Conservation (phyloP, 1,284 basidiomycete genomes). For the Sanghuangporus weigelae region DNA sequence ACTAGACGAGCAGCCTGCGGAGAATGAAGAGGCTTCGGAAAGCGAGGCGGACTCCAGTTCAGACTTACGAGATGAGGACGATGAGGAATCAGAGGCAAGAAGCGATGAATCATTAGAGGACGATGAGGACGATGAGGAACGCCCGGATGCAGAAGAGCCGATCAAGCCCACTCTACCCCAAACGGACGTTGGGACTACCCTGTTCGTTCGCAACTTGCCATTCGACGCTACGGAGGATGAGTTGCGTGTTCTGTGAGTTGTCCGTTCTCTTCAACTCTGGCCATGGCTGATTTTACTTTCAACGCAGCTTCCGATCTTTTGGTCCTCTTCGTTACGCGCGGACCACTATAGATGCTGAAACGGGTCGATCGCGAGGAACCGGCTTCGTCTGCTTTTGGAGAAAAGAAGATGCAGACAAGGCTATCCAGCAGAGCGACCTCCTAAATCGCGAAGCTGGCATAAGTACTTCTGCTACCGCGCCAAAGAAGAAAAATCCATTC, state of each 20-base stretch:
- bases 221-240: constrained; percentile 93
- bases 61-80: constrained; percentile 21
- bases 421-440: constrained; percentile 76
- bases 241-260: constrained; percentile 67
- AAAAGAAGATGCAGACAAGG: constrained; percentile 82
- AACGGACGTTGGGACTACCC: constrained; percentile 82
- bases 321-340: constrained; percentile 92
- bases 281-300: constrained; percentile 11
- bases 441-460: constrained; percentile 60
- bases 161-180: constrained; percentile 71
- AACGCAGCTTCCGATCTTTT: constrained; percentile 77
- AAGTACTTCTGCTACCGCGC: neutral
- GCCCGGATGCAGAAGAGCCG: constrained; percentile 44
- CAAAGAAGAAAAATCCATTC: constrained; percentile 75
- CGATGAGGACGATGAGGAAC: constrained; percentile 38
- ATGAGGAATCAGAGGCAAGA: constrained; percentile 23
- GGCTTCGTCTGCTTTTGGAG: constrained; percentile 99
- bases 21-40: constrained; percentile 34
- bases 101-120: constrained; percentile 31
- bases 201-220: constrained; percentile 94
- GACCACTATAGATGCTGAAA: constrained; percentile 82
- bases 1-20: constrained; percentile 26
- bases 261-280: neutral
- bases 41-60: constrained; percentile 25
- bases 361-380: constrained; percentile 86